Conservation (phyloP, 2,329 filamentous ascomycete species). For the Trichoderma hamatum region DNA sequence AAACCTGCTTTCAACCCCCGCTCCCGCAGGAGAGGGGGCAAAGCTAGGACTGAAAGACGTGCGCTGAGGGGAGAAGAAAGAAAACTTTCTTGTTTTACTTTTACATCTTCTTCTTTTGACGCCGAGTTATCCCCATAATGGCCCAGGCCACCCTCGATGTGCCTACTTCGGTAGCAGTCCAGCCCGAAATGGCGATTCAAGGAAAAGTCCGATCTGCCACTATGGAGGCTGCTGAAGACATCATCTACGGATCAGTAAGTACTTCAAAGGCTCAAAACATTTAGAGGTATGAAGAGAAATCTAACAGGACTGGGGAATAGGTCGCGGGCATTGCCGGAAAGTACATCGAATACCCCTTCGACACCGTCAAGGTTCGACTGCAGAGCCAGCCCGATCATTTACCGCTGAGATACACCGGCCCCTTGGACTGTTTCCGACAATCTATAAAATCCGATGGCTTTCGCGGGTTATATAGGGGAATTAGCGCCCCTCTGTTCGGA, state of each 20-base stretch:
- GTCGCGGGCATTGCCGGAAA: constrained; percentile 86
- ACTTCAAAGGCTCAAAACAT: no score
- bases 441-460: constrained; percentile 80
- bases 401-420: constrained; percentile 80
- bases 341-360: constrained; percentile 97
- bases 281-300: background rate
- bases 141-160: constrained; percentile 27
- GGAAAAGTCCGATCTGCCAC: constrained; percentile 45
- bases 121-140: constrained; percentile 27
- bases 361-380: constrained; percentile 95
- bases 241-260: constrained; percentile 82
- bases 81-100: background rate
- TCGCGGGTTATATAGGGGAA: constrained; percentile 83
- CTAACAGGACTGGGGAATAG: constrained; percentile 45
- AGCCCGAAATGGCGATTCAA: constrained; percentile 37
- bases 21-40: constrained; percentile 25
- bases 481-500: constrained; percentile 86
- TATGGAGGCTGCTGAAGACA: constrained; percentile 78
- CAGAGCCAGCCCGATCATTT: constrained; percentile 91
- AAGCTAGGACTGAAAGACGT: constrained; percentile 26
- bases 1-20: constrained; percentile 27
- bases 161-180: constrained; percentile 26
- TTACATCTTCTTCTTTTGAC: constrained; percentile 10
- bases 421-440: constrained; percentile 90
- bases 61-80: constrained; percentile 12